Conservation (phyloP, 352 stramenopile genomes). For the Saprolegnia parasitica region DNA sequence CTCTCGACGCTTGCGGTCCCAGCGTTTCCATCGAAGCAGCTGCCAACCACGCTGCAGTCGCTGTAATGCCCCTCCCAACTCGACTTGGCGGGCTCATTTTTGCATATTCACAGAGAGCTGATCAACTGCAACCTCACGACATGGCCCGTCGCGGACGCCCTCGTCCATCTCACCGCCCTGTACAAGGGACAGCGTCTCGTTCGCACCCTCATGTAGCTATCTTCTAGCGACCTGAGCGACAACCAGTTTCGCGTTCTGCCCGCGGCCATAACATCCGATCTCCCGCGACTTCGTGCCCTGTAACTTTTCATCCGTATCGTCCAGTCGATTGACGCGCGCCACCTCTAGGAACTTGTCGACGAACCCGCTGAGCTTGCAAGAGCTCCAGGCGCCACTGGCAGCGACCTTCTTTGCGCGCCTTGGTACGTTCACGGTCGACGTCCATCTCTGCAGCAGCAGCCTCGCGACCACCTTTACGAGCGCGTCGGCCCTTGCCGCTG, state of each 20-base stretch:
- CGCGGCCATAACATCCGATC: background rate
- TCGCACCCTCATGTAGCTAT: background rate
- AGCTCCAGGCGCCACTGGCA: background rate
- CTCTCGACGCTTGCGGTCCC: background rate
- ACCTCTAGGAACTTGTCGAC: conserved; percentile 3
- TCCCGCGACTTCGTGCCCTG: background rate
- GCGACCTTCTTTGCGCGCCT: conserved; percentile 1
- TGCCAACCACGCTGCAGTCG: background rate
- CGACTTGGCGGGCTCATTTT: background rate
- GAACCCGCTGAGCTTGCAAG: conserved; percentile 1
- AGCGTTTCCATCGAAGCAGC: background rate
- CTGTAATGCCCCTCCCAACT: background rate
- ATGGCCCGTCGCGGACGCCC: conserved; percentile 2
- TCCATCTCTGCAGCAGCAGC: background rate
- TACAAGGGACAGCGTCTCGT: background rate
- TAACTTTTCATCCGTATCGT: background rate
- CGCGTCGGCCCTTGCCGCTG: background rate
- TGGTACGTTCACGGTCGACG: conserved; percentile 15
- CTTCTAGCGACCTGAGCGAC: background rate
- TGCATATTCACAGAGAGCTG: background rate
- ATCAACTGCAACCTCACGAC: background rate
- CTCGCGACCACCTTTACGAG: background rate
- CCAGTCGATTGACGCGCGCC: background rate
- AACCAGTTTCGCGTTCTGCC: background rate
- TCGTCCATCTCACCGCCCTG: conserved; percentile 1